Evolutionary conservation across 768 basidiomycete species (phyloP).

Genomic region (Boletus rex-veris): DNA sequence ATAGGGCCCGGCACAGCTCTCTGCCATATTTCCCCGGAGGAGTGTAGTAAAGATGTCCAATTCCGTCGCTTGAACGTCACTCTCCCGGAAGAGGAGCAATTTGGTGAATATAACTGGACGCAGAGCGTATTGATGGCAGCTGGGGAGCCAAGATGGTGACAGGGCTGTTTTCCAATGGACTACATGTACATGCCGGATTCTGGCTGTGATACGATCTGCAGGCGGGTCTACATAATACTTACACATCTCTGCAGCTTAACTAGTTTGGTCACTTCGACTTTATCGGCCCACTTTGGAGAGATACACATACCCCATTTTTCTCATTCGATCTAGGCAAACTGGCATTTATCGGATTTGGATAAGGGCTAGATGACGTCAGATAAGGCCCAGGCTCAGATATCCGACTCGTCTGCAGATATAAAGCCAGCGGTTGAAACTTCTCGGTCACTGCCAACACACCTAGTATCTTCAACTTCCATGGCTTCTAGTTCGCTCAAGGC

Average conservation of each 20-base stretch:
- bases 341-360: slow-evolving; percentile 8
- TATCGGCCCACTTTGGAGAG: slow-evolving; percentile 9
- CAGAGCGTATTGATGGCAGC: slow-evolving; percentile 71
- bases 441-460: slow-evolving; percentile 1
- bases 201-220: slow-evolving; percentile 26
- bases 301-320: slow-evolving; percentile 22
- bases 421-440: slow-evolving; percentile 1
- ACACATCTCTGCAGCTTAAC: slow-evolving; percentile 13
- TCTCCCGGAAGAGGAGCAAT: slow-evolving; percentile 37
- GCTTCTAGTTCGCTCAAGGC: slow-evolving; percentile 49
- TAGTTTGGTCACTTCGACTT: slow-evolving; percentile 12
- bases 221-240: slow-evolving; percentile 27
- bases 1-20: slow-evolving; percentile 4
- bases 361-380: slow-evolving; percentile 22
- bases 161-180: slow-evolving; percentile 7
- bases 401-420: slow-evolving; percentile 1
- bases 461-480: slow-evolving; percentile 31
- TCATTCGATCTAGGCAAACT: not conserved
- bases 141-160: slow-evolving; percentile 41
- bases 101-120: slow-evolving; percentile 64
- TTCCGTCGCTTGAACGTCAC: slow-evolving; percentile 27
- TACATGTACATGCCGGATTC: slow-evolving; percentile 17
- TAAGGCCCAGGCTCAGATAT: slow-evolving; percentile 1
- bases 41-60: slow-evolving; percentile 19
- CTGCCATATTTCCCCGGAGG: slow-evolving; percentile 19